Evolutionary conservation across 2,329 filamentous ascomycete genomes (phyloP).

Genomic region (Monilinia polystroma): DNA sequence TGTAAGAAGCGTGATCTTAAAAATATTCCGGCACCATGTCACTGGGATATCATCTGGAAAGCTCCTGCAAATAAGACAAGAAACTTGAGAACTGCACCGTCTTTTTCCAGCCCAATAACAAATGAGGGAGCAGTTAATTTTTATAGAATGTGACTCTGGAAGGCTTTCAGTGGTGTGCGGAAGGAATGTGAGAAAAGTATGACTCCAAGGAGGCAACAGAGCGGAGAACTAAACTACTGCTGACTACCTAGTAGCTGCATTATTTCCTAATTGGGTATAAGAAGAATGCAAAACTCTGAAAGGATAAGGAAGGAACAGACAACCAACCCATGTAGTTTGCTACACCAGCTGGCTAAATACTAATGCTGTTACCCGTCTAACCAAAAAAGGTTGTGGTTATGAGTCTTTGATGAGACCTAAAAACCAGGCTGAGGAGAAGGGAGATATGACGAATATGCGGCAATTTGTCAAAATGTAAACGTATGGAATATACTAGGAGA

Average conservation of each 20-base stretch:
- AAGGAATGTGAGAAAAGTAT: neutral
- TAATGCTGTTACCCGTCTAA: slow-evolving; percentile 1
- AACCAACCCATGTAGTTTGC: slow-evolving; percentile 1
- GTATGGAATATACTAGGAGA: slow-evolving; percentile 5
- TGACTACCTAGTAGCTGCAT: neutral
- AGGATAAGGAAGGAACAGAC: neutral
- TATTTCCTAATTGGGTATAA: neutral
- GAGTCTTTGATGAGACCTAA: neutral
- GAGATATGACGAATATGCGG: slow-evolving; percentile 11
- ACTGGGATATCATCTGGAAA: slow-evolving; percentile 1
- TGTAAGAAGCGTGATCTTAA: slow-evolving; percentile 11
- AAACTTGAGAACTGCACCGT: slow-evolving; percentile 8
- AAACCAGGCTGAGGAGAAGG: neutral
- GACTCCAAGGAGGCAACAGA: slow-evolving; percentile 11
- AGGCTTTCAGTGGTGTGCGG: neutral
- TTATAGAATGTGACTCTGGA: neutral
- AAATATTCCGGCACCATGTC: slow-evolving; percentile 3
- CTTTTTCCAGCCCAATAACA: neutral
- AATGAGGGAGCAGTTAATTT: neutral
- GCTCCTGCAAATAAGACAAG: slow-evolving; percentile 4
- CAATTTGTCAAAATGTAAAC: neutral
- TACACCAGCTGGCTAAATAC: neutral
- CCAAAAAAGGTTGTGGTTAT: neutral
- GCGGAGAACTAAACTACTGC: slow-evolving; percentile 8
- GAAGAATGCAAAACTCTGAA: neutral